Evolutionary conservation across 108 stramenopile genomes (phyloP).

Genomic region (Fragilaria crotonensis): DNA sequence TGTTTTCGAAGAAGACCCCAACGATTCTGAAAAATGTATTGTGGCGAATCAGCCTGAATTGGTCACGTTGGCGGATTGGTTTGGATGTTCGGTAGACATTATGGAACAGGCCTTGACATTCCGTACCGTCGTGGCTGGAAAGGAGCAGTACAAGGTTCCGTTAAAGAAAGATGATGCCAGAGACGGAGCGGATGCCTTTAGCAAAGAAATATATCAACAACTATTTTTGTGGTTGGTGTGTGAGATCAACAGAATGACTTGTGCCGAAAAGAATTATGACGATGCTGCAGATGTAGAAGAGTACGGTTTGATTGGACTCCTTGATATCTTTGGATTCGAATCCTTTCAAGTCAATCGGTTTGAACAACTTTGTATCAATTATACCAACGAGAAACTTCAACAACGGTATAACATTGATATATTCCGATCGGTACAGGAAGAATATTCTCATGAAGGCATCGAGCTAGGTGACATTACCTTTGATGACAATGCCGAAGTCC

Average conservation of each 20-base stretch:
- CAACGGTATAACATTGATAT: conserved; percentile 89
- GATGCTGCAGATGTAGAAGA: conserved; percentile 5
- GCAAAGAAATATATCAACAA: conserved; percentile 85
- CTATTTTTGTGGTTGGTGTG: conserved; percentile 82
- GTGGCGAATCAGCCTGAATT: conserved; percentile 62
- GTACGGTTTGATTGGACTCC: conserved; percentile 82
- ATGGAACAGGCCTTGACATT: conserved; percentile 67
- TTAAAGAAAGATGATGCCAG: conserved; percentile 62
- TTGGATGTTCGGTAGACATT: conserved; percentile 60
- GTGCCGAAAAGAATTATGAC: conserved; percentile 43
- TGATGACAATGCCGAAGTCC: conserved; percentile 88
- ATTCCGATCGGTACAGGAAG: conserved; percentile 82
- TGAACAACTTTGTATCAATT: conserved; percentile 84
- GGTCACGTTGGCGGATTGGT: conserved; percentile 49
- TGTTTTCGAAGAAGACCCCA: conserved; percentile 58
- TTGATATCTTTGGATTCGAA: conserved; percentile 99
- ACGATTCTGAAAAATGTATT: conserved; percentile 54
- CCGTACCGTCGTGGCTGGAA: conserved; percentile 67
- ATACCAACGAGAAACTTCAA: conserved; percentile 90
- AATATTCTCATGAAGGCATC: conserved; percentile 93
- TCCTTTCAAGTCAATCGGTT: conserved; percentile 73
- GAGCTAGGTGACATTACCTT: conserved; percentile 80
- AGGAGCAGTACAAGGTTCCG: conserved; percentile 74
- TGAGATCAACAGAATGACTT: conserved; percentile 77
- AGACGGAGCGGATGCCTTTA: conserved; percentile 91